A percentile compares a stretch with the other conserved stretches of the same genome.
These are phyloP conservation scores for Fusarium keratoplasticum DNA, from an alignment of 2,329 filamentous ascomycete genomes.

Conservation along the genomic window DNA sequence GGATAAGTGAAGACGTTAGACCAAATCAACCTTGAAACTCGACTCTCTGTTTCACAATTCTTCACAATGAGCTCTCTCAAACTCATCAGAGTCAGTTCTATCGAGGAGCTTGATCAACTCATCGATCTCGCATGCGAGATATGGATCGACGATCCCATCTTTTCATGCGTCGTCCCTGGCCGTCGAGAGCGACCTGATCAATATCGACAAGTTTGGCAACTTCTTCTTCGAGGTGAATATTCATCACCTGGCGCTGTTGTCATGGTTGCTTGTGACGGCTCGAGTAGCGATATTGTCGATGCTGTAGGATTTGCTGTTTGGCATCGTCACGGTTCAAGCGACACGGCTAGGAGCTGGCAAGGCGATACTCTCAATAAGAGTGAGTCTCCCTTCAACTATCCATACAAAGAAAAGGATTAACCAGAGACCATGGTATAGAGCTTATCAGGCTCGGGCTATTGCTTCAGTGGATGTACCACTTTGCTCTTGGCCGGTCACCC, in stretches of 20 bases:
- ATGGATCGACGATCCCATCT: conserved; percentile 16
- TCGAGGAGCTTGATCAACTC: conserved; percentile 6
- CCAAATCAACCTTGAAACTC: not conserved
- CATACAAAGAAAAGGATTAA: too few species aligned
- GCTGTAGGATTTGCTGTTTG: conserved; percentile 24
- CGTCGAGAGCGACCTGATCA: conserved; percentile 13
- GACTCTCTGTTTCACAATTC: not conserved
- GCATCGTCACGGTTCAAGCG: conserved; percentile 22
- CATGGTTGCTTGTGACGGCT: not conserved
- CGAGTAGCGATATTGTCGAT: not conserved
- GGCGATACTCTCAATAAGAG: conserved; percentile 28
- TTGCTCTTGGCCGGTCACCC: not conserved
- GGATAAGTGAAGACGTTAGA: too few species aligned
- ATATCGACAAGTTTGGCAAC: conserved; percentile 13
- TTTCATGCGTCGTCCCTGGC: conserved; percentile 4
- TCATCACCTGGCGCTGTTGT: conserved; percentile 7
- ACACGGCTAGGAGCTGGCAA: conserved; percentile 26
- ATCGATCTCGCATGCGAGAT: conserved; percentile 4
- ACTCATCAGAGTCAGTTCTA: not conserved
- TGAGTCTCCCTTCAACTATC: too few species aligned
- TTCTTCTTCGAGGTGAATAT: conserved; percentile 11
- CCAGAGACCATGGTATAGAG: not conserved
- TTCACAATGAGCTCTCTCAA: not conserved
- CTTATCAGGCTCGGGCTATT: not conserved
- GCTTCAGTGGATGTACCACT: not conserved